Base-by-base conservation (phyloP, 2,329 filamentous ascomycete species). In the Orbilia oligospora region DNA sequence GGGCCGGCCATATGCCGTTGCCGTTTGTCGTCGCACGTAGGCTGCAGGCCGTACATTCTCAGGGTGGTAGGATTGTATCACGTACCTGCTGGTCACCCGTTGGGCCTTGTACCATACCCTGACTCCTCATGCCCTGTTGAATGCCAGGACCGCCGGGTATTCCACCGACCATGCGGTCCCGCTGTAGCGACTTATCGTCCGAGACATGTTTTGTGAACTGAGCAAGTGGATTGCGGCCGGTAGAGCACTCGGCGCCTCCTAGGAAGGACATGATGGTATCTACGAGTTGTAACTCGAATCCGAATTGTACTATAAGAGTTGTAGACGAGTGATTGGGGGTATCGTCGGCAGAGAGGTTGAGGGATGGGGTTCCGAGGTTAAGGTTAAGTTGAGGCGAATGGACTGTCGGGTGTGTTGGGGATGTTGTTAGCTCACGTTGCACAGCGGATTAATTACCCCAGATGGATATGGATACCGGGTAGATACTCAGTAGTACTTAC, bases 121-220 rank as follows among this genome's bases (percentile, higher is more conserved):
- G 76, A 58, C 36, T 70, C 12, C 76, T 69, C 65, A 79, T 73
- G 33, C 75, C 75, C 44, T 78, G 75, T 55, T 78, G 75, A 27
- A 78, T 55, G 53, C 78, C 76, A 36, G 91, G 87, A 6, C 89
- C 91, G 51, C 89, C 90, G 0, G 92, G 91, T 0, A 90, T 91
- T 81, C 91, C 88, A 80, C 93, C 93, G 77, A 93, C 91, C 79
- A 98, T 87, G 76, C 96, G 90, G 85, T 99, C 96, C 83, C 94
- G 89, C 86, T 98, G 96, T 73, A 98, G 87, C 73, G 93, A 96
- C 86, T 94, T 97, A 87, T 99, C 96, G 88, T 97, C 93, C 84
- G 97, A 93, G 72, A 96, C 93, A 85, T 97, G 94, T 86, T 99
- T 99, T 81, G 94, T 93, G 85, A 99, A 97, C 87, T 98, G 96